These are phyloP conservation scores for Fusarium hainanense DNA, from an alignment of 2,329 filamentous ascomycete genomes.

Conservation along the genomic window DNA sequence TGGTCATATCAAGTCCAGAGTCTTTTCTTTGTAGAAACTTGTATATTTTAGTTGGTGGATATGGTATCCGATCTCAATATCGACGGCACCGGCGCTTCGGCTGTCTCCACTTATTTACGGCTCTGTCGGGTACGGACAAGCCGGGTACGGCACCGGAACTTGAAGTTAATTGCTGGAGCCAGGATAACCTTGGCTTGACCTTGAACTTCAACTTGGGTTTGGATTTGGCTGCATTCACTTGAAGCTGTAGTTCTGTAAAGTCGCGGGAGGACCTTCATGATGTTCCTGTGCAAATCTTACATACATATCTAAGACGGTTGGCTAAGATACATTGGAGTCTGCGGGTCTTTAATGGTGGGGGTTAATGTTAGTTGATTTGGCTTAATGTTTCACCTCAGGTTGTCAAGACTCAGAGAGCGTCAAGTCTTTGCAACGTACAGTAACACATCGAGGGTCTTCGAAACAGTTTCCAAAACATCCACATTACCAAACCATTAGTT, in stretches of 20 bases:
- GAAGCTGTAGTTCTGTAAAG: background rate
- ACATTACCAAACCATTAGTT: background rate
- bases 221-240: background rate
- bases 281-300: background rate
- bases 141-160: background rate
- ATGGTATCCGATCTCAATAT: background rate
- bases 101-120: constrained; percentile 11
- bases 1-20: background rate
- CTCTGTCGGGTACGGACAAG: background rate
- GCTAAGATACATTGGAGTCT: background rate
- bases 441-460: background rate
- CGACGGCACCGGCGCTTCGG: constrained; percentile 1
- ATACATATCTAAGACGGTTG: background rate
- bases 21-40: background rate
- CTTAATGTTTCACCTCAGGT: constrained; percentile 8
- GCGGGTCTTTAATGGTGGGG: constrained; percentile 25
- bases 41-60: background rate
- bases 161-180: background rate
- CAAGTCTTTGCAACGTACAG: background rate
- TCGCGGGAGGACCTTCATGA: background rate
- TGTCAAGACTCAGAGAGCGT: background rate
- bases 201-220: too few relatives aligned
- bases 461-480: background rate
- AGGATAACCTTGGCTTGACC: background rate
- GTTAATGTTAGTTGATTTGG: background rate